Evolutionary conservation across 805 yeast genomes (phyloP).

Genomic region (Torulaspora indica): DNA sequence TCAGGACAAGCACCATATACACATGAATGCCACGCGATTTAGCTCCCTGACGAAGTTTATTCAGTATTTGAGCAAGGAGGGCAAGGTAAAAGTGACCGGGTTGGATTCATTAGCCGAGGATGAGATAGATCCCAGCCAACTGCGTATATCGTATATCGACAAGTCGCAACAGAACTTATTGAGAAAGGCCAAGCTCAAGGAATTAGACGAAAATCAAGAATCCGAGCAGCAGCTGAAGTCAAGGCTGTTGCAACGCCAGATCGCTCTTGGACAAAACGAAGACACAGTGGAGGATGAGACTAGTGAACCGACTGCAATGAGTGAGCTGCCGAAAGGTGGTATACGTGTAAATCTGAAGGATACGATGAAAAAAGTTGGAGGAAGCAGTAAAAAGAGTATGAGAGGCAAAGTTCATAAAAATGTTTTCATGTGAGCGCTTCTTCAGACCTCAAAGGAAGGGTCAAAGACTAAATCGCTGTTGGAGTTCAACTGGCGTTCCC

Average conservation of each 20-base stretch:
- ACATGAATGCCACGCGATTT: constrained; percentile 88
- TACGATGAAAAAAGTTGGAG: neutral
- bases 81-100: constrained; percentile 49
- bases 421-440: constrained; percentile 9
- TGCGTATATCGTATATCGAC: constrained; percentile 51
- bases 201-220: constrained; percentile 36
- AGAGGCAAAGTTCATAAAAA: constrained; percentile 9
- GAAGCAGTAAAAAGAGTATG: constrained; percentile 7
- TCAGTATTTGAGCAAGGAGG: constrained; percentile 51
- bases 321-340: neutral
- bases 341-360: constrained; percentile 1
- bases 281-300: constrained; percentile 5
- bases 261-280: constrained; percentile 32
- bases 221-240: constrained; percentile 46
- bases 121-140: constrained; percentile 37
- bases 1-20: constrained; percentile 75
- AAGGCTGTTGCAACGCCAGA: constrained; percentile 49
- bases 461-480: constrained; percentile 10
- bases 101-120: constrained; percentile 30
- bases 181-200: constrained; percentile 39
- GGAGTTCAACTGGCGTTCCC: constrained; percentile 11
- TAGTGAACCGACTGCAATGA: neutral
- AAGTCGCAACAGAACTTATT: constrained; percentile 46
- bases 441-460: constrained; percentile 17
- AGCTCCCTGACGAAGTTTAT: constrained; percentile 63